These are phyloP conservation scores for Aspergillus ellipticus DNA, from an alignment of 495 filamentous ascomycete genomes.

Conservation along the genomic window DNA sequence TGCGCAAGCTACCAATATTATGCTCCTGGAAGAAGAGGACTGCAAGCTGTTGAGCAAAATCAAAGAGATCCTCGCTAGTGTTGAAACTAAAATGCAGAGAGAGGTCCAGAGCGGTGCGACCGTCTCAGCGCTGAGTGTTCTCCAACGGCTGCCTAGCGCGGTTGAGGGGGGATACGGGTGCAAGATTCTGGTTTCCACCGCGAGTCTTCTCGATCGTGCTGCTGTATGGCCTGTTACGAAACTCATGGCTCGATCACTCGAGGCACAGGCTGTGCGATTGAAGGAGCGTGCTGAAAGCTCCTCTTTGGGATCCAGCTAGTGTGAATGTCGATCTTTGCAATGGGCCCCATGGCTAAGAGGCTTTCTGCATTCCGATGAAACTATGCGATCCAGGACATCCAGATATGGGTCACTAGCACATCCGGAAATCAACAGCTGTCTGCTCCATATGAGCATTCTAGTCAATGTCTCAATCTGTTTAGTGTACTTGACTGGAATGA, in stretches of 20 bases:
- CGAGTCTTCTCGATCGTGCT: constrained; percentile 84
- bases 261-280: constrained; percentile 81
- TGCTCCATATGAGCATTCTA: too few species aligned
- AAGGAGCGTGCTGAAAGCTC: constrained; percentile 66
- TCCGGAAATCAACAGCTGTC: not conserved
- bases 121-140: constrained; percentile 47
- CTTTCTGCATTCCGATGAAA: too few species aligned
- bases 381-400: too few species aligned
- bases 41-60: constrained; percentile 83
- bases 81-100: constrained; percentile 74
- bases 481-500: too few species aligned
- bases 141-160: constrained; percentile 54
- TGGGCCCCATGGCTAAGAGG: too few species aligned
- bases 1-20: constrained; percentile 71
- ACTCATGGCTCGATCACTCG: constrained; percentile 81
- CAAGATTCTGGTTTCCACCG: constrained; percentile 82
- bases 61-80: constrained; percentile 70
- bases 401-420: too few species aligned
- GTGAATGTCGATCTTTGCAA: too few species aligned
- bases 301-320: constrained; percentile 42
- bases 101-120: constrained; percentile 44
- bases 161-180: constrained; percentile 72
- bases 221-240: constrained; percentile 93
- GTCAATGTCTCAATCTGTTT: too few species aligned
- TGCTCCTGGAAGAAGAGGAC: constrained; percentile 92